These are phyloP conservation scores for Pestalotiopsis fici DNA, from an alignment of 2,329 filamentous ascomycete species.

Conservation along the genomic window DNA sequence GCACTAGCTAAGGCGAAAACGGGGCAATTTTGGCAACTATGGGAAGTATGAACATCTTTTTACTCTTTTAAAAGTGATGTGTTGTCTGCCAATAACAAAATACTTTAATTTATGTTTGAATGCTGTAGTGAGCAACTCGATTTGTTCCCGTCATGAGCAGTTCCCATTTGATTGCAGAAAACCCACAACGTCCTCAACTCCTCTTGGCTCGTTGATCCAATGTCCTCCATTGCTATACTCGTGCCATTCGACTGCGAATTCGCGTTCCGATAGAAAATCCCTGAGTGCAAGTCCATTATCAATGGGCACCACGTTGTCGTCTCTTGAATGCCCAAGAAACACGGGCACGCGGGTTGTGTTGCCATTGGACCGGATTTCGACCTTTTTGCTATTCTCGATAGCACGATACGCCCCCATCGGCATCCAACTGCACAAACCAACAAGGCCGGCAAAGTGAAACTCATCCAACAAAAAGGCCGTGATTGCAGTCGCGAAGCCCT, in stretches of 20 bases:
- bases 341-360: conserved; percentile 17
- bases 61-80: too few species aligned
- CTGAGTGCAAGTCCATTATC: conserved; percentile 22
- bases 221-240: conserved; percentile 26
- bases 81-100: too few species aligned
- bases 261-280: conserved; percentile 15
- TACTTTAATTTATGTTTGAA: too few species aligned
- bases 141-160: neutral
- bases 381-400: neutral
- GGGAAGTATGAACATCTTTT: too few species aligned
- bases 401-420: conserved; percentile 11
- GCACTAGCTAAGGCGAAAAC: too few species aligned
- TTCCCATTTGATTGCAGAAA: conserved; percentile 14
- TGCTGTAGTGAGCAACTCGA: too few species aligned
- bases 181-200: conserved; percentile 21
- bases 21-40: too few species aligned
- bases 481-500: conserved; percentile 29
- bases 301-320: conserved; percentile 29
- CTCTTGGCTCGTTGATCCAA: conserved; percentile 27
- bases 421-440: conserved; percentile 31
- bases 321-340: conserved; percentile 26
- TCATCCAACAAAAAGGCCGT: conserved; percentile 14
- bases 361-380: neutral
- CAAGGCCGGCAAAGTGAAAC: conserved; percentile 22
- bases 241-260: conserved; percentile 22